Evolutionary conservation across 441 rosid genomes (phyloP), one percentile per base, ranked within the genome.

Genomic region (Metrosideros polymorpha): DNA sequence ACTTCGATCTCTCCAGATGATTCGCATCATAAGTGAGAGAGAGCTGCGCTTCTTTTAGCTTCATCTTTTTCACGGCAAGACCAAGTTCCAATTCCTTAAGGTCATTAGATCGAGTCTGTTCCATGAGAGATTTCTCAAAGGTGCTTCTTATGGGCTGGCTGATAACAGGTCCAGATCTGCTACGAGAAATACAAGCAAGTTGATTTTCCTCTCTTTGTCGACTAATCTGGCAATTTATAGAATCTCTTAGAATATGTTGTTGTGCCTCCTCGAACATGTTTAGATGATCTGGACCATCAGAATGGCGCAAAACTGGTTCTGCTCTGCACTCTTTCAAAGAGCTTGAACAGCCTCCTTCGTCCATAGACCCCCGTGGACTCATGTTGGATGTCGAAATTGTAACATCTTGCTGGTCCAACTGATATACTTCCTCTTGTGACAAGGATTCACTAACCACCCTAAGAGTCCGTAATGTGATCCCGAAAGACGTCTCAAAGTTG

Each of bases 101-200:
- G 90, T 98, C 94, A 89, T 98, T 97, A 32, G 94, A 93, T 79
- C 98, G 94, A 54, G 92, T 86, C 89, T 94, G 96, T 90, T 94
- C 98, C 79, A 89, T 53, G 59, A 95, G 47, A 35, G 92, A 94
- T 88, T 90, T 93, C 89, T 94, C 95, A 3, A 91, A 49, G 55
- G 90, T 89, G 88, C 90, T 90, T 54, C 83, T 82, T 85, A 85
- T 17, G 32, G 90, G 88, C 56, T 85, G 90, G 75, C 85, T 88
- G 30, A 66, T 52, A 45, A 85, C 84, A 6, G 93, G 86, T 84
- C 89, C 89, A 12, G 83, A 87, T 17, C 88, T 76, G 89, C 90
- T 90, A 84, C 90, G 90, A 76, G 89, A 77, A 84, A 92, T 85
- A 86, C 89, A 85, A 86, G 87, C 90, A 43, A 90, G 88, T 86